Base-by-base conservation (phyloP, 2,329 filamentous ascomycete species). In the Ceratocystis alfenasii region DNA sequence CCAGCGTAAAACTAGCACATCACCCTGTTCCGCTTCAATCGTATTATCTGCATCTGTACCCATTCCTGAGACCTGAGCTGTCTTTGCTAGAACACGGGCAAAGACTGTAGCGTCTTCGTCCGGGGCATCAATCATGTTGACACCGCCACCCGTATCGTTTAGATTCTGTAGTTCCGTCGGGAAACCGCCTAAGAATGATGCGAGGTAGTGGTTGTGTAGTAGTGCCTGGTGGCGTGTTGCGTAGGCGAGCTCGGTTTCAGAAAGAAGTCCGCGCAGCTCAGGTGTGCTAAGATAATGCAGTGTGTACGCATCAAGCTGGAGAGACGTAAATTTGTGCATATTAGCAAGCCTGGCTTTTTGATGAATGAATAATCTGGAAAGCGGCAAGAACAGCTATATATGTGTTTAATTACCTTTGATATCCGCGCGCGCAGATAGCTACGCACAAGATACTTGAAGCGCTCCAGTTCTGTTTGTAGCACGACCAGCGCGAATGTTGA, bases 401-500 rank as follows among this genome's bases (percentile, higher is more conserved):
- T 48, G 64, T 22, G 45, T 33, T 22, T 44, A 66, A 22, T 15
- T 77, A 90, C 89, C 82, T 99, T 97, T 65, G 89, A 85, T 66
- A 97, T 86, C n/a, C 94, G 82, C 8, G 89, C 86, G 64, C 95
- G 83, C 66, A 99, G 76, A 70, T 93, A 87, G 69, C 88, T 88
- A 68, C 94, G 83, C 20, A 97, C 83, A 25, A 99, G 81, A 73
- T 91, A 99, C 77, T 96, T 96, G 76, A 89, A 95, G 59, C 94
- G 82, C 74, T 96, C 92, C 65, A 99, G 83, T 77, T 99, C 94
- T 5, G 95, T 97, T 78, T 99, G 94, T 65, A 96, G 86, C 69
- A 99, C 88, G 62, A 96, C 96, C 72, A 97, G 86, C 68, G 86
- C 85, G 74, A 99, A 96, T 74, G 96, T 97, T 69, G 89, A 87